Percentiles rank a stretch among this genome's conserved stretches.
Evolutionary conservation across 805 yeast genomes (phyloP).

Genomic region (Candida sithepensis): DNA sequence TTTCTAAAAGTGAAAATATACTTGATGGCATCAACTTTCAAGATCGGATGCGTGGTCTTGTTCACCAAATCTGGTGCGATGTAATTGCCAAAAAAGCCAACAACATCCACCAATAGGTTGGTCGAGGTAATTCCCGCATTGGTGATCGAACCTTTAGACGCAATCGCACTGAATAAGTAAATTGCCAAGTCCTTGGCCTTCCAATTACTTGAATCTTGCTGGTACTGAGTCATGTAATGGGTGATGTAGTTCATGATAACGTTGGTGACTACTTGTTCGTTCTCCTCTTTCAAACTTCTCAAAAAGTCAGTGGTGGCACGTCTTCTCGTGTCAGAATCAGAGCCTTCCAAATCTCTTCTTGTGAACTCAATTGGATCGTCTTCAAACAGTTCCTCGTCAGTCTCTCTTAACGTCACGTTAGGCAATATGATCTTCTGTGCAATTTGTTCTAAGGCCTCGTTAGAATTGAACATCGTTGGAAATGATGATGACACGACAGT

Average conservation of each 20-base stretch:
- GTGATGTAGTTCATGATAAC: slow-evolving; percentile 72
- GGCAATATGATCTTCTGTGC: slow-evolving; percentile 85
- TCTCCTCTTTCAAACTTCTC: slow-evolving; percentile 76
- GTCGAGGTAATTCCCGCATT: slow-evolving; percentile 84
- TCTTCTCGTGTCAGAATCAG: slow-evolving; percentile 89
- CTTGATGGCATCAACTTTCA: slow-evolving; percentile 89
- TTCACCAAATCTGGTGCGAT: slow-evolving; percentile 79
- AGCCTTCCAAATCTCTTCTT: slow-evolving; percentile 91
- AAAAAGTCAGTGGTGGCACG: slow-evolving; percentile 90
- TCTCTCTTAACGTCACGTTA: slow-evolving; percentile 77
- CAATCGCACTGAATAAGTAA: slow-evolving; percentile 81
- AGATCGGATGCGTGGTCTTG: slow-evolving; percentile 61
- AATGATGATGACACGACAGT: slow-evolving; percentile 76
- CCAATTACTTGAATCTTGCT: slow-evolving; percentile 58
- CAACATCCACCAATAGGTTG: slow-evolving; percentile 79
- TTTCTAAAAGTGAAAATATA: slow-evolving; percentile 87
- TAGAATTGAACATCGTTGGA: slow-evolving; percentile 57
- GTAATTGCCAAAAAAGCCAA: slow-evolving; percentile 74
- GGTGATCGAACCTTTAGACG: slow-evolving; percentile 88
- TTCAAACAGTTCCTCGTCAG: slow-evolving; percentile 90
- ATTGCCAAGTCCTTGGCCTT: slow-evolving; percentile 82
- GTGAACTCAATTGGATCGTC: slow-evolving; percentile 95
- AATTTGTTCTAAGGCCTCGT: slow-evolving; percentile 65
- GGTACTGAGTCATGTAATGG: slow-evolving; percentile 54
- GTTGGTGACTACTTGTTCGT: slow-evolving; percentile 69